Base-by-base conservation (phyloP, 2,329 filamentous ascomycete genomes). In the Coniochaeta sp. region DNA sequence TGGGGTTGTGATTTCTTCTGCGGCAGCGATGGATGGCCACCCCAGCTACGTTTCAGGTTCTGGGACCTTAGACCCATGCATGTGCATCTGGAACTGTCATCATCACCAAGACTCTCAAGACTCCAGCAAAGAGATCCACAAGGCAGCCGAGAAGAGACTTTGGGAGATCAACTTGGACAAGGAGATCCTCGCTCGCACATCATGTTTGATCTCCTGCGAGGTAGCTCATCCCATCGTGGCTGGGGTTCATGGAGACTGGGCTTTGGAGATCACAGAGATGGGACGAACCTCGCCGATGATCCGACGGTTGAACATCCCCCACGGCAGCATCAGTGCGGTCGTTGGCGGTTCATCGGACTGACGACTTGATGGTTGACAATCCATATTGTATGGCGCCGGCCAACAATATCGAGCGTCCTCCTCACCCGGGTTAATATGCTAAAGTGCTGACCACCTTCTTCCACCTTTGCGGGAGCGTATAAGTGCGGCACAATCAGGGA, bases 121-220 rank as follows among this genome's bases (percentile, higher is more conserved):
- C n/a, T n/a, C n/a, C n/a, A n/a, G n/a, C n/a, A n/a, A n/a, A n/a
- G 13, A 38, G 18, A 14, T 24, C 38, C 22, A n/a, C 10, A 26
- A n/a, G 10, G 38, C 38, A 14, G 20, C 38, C 18, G n/a, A n/a
- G n/a, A n/a, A n/a, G n/a, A n/a, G n/a, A n/a, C n/a, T n/a, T n/a
- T n/a, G n/a, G n/a, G n/a, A n/a, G n/a, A n/a, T n/a, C n/a, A n/a
- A n/a, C n/a, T n/a, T n/a, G n/a, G n/a, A n/a, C n/a, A n/a, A 42
- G 38, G 38, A 42, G n/a, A n/a, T n/a, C 35, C 38, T 42, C n/a
- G 18, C 38, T 42, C 38, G 38, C 20, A 26, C 38, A 42, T 42
- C 38, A 42, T 42, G 38, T 42, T 42, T 42, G 38, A 42, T 42
- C 38, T 42, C 20, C 38, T 42, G 38, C 38, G 6, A 42, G 38